A percentile compares a stretch with the other conserved stretches of the same genome.
phyloP scores from a whole-genome alignment of 1,284 basidiomycete genomes.

The Fistulina hepatica region DNA sequence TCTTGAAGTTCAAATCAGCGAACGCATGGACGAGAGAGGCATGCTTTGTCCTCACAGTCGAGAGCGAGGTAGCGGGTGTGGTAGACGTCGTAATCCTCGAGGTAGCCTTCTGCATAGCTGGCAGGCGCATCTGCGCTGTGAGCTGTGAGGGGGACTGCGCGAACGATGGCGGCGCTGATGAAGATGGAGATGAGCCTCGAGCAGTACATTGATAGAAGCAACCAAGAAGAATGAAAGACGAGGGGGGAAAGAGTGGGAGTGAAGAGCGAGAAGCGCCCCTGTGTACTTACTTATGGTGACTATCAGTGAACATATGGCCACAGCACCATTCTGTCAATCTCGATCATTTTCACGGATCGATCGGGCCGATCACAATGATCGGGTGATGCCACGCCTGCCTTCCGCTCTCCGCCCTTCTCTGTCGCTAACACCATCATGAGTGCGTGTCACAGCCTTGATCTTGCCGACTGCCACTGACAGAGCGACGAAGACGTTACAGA shows the following conservation, averaged over 20 bases:
- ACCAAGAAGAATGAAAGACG: slow-evolving; percentile 37
- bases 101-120: slow-evolving; percentile 31
- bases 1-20: too few species aligned
- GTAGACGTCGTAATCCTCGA: slow-evolving; percentile 54
- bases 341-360: too few species aligned
- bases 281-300: too few species aligned
- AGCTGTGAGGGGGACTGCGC: slow-evolving; percentile 33
- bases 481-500: slow-evolving; percentile 25
- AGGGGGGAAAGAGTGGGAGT: slow-evolving; percentile 34
- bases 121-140: too few species aligned
- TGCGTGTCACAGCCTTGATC: too few species aligned
- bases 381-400: too few species aligned
- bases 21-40: too few species aligned
- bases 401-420: too few species aligned
- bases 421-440: too few species aligned
- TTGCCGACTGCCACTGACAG: background rate
- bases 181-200: slow-evolving; percentile 13
- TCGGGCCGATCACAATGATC: too few species aligned
- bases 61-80: slow-evolving; percentile 45
- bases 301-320: too few species aligned
- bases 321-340: too few species aligned
- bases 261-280: slow-evolving; percentile 39
- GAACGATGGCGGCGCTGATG: slow-evolving; percentile 29
- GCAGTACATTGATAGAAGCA: slow-evolving; percentile 27
- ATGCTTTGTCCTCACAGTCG: slow-evolving; percentile 43